phyloP scores from a whole-genome alignment of 2,329 filamentous ascomycete genomes.

The Ceratocystis cacaofunesta region DNA sequence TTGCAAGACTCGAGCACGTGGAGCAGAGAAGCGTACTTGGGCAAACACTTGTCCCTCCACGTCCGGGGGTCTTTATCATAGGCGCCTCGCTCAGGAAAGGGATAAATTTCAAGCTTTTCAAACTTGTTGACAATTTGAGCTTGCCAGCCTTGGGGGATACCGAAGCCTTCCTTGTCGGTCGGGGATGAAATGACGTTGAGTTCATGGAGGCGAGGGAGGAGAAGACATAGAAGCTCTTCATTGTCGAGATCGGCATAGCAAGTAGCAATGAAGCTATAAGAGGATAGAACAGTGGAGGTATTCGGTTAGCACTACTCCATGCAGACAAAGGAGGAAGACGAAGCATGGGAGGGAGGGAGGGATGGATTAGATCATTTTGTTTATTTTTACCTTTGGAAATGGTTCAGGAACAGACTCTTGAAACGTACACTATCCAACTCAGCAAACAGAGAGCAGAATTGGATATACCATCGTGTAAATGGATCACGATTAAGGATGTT shows the following conservation, averaged over 20 bases:
- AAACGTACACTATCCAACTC: conserved; percentile 62
- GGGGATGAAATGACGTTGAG: conserved; percentile 38
- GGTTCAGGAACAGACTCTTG: conserved; percentile 58
- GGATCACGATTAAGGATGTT: conserved; percentile 49
- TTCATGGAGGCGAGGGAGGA: conserved; percentile 50
- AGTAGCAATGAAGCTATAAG: conserved; percentile 51
- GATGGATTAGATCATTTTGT: no score
- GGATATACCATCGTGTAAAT: conserved; percentile 59
- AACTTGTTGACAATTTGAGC: conserved; percentile 58
- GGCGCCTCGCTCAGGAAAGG: conserved; percentile 48
- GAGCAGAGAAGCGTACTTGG: conserved; percentile 53
- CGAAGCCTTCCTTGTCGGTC: conserved; percentile 38
- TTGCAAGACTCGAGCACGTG: conserved; percentile 46
- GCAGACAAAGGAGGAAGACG: no score
- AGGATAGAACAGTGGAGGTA: background rate
- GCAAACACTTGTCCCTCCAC: conserved; percentile 48
- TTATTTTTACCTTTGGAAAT: conserved; percentile 55
- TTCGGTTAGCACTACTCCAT: background rate
- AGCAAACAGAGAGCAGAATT: conserved; percentile 71
- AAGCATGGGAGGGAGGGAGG: no score
- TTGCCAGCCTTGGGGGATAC: conserved; percentile 54
- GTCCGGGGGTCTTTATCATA: conserved; percentile 47
- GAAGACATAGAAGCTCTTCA: conserved; percentile 52
- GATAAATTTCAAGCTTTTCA: conserved; percentile 45
- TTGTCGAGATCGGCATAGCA: conserved; percentile 55